phyloP scores from a whole-genome alignment of 352 stramenopile species.

The Thalassiosira mediterranea region DNA sequence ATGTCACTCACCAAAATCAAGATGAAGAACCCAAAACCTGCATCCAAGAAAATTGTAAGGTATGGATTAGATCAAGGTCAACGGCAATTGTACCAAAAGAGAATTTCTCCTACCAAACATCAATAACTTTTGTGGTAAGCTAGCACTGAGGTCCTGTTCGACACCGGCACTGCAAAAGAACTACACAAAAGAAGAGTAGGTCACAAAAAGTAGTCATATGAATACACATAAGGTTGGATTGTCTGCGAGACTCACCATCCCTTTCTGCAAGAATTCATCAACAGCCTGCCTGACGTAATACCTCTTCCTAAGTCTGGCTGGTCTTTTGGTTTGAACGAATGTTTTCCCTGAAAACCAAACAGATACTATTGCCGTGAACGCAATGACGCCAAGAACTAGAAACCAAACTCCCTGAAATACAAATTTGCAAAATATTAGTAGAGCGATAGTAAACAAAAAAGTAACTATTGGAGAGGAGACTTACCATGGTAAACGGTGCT shows the following conservation, averaged over 20 bases:
- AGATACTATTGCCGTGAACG: constrained; percentile 14
- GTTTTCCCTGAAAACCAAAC: constrained; percentile 26
- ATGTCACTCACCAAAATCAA: constrained; percentile 31
- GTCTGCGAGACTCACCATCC: no score
- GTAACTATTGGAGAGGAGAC: no score
- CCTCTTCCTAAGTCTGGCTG: not conserved
- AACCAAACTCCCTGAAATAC: constrained; percentile 8
- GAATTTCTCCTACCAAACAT: no score
- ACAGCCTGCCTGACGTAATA: constrained; percentile 17
- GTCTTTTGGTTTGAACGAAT: not conserved
- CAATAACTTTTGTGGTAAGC: constrained; percentile 26
- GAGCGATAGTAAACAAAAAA: no score
- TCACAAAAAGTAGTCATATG: no score
- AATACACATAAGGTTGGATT: no score
- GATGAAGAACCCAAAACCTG: constrained; percentile 46
- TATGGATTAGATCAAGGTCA: no score
- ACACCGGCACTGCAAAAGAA: constrained; percentile 22
- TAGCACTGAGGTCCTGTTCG: constrained; percentile 18
- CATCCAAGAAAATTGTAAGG: no score
- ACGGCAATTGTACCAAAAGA: no score
- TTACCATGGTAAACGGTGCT: constrained; percentile 23
- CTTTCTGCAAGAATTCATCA: constrained; percentile 34
- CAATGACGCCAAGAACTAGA: constrained; percentile 4
- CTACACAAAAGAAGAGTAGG: no score
- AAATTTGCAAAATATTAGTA: no score